Percentiles rank a stretch among this genome's conserved stretches.
Conservation (phyloP, 1,284 basidiomycete species). For the Cystobasidium sp. region DNA sequence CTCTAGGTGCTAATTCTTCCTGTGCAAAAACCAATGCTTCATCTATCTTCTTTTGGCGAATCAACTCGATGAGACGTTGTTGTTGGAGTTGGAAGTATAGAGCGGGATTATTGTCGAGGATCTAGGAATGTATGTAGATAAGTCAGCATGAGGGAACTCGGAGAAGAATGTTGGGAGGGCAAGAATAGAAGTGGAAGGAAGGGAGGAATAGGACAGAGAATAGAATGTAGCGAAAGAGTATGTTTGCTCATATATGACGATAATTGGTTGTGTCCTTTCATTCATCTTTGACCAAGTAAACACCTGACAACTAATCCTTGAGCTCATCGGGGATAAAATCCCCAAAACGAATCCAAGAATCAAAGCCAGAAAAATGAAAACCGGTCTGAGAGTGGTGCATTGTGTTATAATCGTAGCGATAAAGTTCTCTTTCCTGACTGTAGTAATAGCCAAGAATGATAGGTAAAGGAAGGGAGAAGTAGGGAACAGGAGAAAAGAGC, state of each 20-base stretch:
- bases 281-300: constrained; percentile 44
- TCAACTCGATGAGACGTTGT: constrained; percentile 91
- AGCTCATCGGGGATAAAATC: too few relatives aligned
- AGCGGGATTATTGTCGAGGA: constrained; percentile 87
- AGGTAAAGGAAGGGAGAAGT: constrained; percentile 3
- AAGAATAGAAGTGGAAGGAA: not conserved
- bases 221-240: not conserved
- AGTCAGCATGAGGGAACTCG: not conserved
- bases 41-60: constrained; percentile 75
- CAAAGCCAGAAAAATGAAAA: constrained; percentile 7
- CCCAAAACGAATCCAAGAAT: too few relatives aligned
- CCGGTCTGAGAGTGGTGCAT: constrained; percentile 98
- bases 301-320: constrained; percentile 1
- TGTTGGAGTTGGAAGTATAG: constrained; percentile 93
- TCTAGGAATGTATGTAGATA: constrained; percentile 63
- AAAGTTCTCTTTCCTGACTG: not conserved
- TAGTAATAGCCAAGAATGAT: not conserved
- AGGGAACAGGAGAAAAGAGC: constrained; percentile 27
- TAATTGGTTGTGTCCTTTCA: constrained; percentile 53
- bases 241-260: constrained; percentile 51
- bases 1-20: constrained; percentile 87
- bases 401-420: constrained; percentile 45
- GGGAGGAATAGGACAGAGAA: not conserved
- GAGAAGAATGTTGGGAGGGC: not conserved
- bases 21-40: constrained; percentile 90